phyloP scores from a whole-genome alignment of 192 early-diverging fungal species.

The Coemansia sp. region DNA sequence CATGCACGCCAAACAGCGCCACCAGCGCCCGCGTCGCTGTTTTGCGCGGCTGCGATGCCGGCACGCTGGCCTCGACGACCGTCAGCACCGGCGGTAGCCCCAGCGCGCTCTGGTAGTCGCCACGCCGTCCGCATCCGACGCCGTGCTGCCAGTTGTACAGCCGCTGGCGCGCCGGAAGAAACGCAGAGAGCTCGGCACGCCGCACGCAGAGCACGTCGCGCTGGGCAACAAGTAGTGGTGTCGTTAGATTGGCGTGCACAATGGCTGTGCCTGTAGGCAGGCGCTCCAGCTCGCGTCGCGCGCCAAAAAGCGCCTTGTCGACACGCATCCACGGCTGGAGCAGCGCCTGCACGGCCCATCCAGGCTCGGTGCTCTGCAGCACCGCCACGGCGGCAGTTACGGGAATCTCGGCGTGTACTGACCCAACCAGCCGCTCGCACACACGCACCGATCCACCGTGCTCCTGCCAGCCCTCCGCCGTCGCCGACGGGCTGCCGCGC shows the following conservation, averaged over 20 bases:
- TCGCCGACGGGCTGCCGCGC: neutral
- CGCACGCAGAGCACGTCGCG: slow-evolving; percentile 40
- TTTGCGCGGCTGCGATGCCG: slow-evolving; percentile 37
- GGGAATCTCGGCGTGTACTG: slow-evolving; percentile 26
- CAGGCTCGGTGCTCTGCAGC: slow-evolving; percentile 19
- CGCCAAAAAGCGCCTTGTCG: slow-evolving; percentile 24
- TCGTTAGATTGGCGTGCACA: slow-evolving; percentile 14
- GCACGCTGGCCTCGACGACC: slow-evolving; percentile 44
- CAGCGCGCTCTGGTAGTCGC: too few species aligned
- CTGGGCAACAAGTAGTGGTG: slow-evolving; percentile 23
- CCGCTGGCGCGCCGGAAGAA: slow-evolving; percentile 27
- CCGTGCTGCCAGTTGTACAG: slow-evolving; percentile 27
- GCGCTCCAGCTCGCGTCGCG: slow-evolving; percentile 21
- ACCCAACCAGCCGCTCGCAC: slow-evolving; percentile 16
- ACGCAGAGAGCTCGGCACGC: slow-evolving; percentile 9
- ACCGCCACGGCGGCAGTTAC: slow-evolving; percentile 22
- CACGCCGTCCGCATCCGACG: slow-evolving; percentile 1
- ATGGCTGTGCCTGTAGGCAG: slow-evolving; percentile 13
- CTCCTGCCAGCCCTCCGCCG: neutral
- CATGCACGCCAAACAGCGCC: slow-evolving; percentile 25
- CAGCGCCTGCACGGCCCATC: slow-evolving; percentile 9
- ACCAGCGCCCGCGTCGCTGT: slow-evolving; percentile 22
- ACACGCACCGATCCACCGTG: neutral
- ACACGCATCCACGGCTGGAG: slow-evolving; percentile 13
- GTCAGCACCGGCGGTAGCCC: slow-evolving; percentile 22